Base-by-base conservation (phyloP, 768 basidiomycete species). In the Trametes villosa region DNA sequence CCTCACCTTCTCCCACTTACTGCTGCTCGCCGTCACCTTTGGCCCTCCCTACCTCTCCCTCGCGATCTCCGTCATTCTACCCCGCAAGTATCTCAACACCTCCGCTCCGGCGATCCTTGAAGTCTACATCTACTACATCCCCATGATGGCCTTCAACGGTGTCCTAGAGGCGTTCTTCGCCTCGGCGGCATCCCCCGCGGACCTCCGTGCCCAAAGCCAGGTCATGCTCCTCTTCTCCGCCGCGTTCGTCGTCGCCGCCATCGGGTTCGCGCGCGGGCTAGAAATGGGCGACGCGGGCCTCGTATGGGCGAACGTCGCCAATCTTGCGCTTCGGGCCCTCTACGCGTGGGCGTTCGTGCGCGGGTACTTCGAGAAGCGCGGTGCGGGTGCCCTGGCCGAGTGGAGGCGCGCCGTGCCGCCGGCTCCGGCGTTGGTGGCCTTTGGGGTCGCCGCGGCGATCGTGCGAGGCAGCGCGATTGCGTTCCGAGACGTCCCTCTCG, bases 91-190 rank as follows among this genome's bases (percentile, higher is more conserved):
- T 74, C 78, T 86, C 34, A 68, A 79, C 41, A 94, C 95, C 0
- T 92, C 91, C 42, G 95, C 96, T 0, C 89, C 93, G 0, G 64
- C 74, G 15, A 89, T 96, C 36, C 83, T 99, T 7, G 73, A 76
- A 13, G 85, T 88, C 1, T 99, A 95, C 85, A 74, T 93, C 24
- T 89, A 84, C 78, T 96, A 96, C 67, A 88, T 98, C 65, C 97
- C 97, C 0, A 82, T 91, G 22, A 82, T 99, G 68, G 91, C 91
- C 6, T 75, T 94, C 65, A 99, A 99, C 70, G 97, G 97, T 2
- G 84, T 92, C 0, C 76, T 96, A 18, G 97, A 99, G 71, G 93
- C 96, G 0, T 96, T 97, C 73, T 80, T 96, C 65, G 85, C 91
- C 3, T 89, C 92, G 55, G 86, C 88, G 2, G 91, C 94, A 1